Conservation (phyloP, 1,284 basidiomycete genomes). For the Bondarzewia mesenterica region DNA sequence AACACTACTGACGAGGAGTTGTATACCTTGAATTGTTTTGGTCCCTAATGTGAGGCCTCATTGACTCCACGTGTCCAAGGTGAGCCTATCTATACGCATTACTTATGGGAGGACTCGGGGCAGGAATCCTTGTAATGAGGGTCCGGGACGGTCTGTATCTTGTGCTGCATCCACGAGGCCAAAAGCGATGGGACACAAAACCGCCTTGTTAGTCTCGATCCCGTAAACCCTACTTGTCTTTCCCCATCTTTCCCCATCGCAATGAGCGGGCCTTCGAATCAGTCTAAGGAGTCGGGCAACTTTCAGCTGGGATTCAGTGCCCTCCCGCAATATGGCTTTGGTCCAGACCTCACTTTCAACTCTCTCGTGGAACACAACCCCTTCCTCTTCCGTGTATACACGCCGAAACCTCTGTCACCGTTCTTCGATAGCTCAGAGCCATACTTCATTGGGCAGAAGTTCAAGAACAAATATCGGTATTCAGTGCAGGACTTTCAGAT, state of each 20-base stretch:
- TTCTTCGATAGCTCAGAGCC: slow-evolving; percentile 45
- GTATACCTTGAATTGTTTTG: too few species aligned
- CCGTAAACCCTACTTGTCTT: slow-evolving; percentile 1
- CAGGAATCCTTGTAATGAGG: slow-evolving; percentile 1
- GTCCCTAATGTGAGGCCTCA: slow-evolving; percentile 1
- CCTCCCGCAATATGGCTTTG: slow-evolving; percentile 68
- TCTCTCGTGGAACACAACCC: slow-evolving; percentile 52
- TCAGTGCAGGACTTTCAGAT: slow-evolving; percentile 25
- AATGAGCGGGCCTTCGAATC: slow-evolving; percentile 8
- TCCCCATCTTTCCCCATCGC: slow-evolving; percentile 4
- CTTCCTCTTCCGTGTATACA: slow-evolving; percentile 72
- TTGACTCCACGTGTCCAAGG: slow-evolving; percentile 7
- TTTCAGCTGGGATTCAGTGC: slow-evolving; percentile 16
- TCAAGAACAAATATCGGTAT: slow-evolving; percentile 36
- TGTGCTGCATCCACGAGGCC: slow-evolving; percentile 11
- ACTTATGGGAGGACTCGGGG: slow-evolving; percentile 1
- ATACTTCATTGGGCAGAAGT: slow-evolving; percentile 58
- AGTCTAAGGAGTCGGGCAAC: slow-evolving; percentile 11
- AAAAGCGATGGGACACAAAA: slow-evolving; percentile 7
- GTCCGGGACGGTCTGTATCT: slow-evolving; percentile 1
- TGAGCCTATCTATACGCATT: background rate
- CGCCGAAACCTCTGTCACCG: slow-evolving; percentile 51
- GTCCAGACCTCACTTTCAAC: slow-evolving; percentile 51
- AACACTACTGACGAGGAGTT: too few species aligned
- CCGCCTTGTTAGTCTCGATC: slow-evolving; percentile 1